A percentile compares a stretch with the other conserved stretches of the same genome.
Conservation (phyloP, 1,284 basidiomycete species). For the Apiotrichum veenhuisii region DNA sequence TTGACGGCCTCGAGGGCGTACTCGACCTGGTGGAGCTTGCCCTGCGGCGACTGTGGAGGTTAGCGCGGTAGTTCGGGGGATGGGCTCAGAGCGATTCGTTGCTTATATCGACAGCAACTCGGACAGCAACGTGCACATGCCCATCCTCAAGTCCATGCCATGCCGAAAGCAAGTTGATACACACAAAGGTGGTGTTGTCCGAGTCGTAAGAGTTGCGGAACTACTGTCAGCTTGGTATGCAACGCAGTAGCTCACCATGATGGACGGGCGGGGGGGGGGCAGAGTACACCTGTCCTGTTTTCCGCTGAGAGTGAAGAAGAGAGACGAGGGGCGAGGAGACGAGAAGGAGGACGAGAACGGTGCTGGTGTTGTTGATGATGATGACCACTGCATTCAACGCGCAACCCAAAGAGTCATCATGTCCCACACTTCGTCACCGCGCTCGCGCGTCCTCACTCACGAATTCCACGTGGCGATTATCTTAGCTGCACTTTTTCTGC, state of each 20-base stretch:
- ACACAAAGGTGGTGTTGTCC: constrained; percentile 84
- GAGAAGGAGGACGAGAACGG: neutral
- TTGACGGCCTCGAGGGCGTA: constrained; percentile 99
- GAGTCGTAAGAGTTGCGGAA: constrained; percentile 94
- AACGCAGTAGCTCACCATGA: constrained; percentile 15
- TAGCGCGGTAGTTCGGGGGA: neutral
- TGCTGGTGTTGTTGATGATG: no score
- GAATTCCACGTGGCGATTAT: no score
- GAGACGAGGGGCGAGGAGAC: neutral
- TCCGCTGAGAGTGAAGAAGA: neutral
- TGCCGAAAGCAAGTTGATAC: no score
- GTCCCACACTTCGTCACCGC: constrained; percentile 9
- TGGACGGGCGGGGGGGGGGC: constrained; percentile 7
- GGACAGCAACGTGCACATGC: no score
- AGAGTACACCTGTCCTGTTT: neutral
- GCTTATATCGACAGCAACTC: no score
- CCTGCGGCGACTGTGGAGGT: constrained; percentile 40
- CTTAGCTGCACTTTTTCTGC: no score
- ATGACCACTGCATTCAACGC: no score
- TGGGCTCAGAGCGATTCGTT: no score
- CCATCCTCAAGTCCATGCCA: no score
- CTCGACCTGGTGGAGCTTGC: constrained; percentile 74
- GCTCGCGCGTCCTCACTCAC: neutral
- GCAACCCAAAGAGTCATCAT: no score
- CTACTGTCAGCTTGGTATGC: constrained; percentile 50